Evolutionary conservation across 306 rosid genomes (phyloP).

Genomic region (Adenanthera pavonina): DNA sequence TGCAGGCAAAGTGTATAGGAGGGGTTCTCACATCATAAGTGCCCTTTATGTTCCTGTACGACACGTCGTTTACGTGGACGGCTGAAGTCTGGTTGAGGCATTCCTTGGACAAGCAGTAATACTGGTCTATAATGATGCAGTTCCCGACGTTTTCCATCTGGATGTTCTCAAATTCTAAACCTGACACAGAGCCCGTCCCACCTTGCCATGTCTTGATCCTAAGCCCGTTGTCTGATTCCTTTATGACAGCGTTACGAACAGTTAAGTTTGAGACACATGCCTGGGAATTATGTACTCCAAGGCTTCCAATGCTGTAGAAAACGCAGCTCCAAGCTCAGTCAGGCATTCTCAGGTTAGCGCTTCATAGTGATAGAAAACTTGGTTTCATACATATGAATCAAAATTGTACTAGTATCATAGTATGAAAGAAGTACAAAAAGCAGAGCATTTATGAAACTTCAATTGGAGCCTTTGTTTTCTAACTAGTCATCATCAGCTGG

Average conservation of each 20-base stretch:
- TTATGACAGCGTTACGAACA: constrained; percentile 64
- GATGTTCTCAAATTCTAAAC: constrained; percentile 68
- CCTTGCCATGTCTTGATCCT: constrained; percentile 99
- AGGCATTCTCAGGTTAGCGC: neutral
- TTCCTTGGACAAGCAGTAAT: constrained; percentile 77
- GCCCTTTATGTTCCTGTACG: constrained; percentile 78
- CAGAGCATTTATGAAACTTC: neutral
- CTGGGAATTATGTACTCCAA: constrained; percentile 81
- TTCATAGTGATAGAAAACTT: neutral
- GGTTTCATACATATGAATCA: neutral
- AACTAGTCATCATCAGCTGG: constrained; percentile 19
- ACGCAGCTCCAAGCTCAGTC: neutral
- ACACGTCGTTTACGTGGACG: constrained; percentile 66
- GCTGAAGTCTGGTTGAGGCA: constrained; percentile 87
- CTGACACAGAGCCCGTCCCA: constrained; percentile 76
- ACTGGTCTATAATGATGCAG: constrained; percentile 86
- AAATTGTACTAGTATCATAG: neutral
- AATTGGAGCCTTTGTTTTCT: neutral
- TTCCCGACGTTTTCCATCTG: constrained; percentile 88
- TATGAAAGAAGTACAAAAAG: neutral
- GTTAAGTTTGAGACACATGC: constrained; percentile 94
- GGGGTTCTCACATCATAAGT: constrained; percentile 87
- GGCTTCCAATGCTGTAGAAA: constrained; percentile 89
- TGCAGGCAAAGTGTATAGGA: constrained; percentile 95
- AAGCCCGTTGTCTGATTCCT: constrained; percentile 85